A percentile compares a stretch with the other conserved stretches of the same genome.
Evolutionary conservation across 2,329 filamentous ascomycete species (phyloP).

Genomic region (Ophiostoma ips): DNA sequence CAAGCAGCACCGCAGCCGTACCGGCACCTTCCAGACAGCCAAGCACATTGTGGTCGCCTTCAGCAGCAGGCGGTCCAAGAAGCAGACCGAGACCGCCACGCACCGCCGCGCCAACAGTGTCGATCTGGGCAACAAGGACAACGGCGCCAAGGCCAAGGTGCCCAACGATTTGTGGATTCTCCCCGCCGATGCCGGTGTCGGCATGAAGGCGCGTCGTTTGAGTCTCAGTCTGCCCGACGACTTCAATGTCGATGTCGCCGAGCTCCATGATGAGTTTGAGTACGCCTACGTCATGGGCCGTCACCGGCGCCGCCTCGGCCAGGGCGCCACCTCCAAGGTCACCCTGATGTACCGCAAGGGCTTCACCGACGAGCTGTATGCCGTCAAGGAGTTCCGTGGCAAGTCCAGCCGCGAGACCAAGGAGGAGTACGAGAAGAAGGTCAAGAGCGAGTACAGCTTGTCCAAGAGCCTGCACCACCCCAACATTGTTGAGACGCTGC

Average conservation of each 20-base stretch:
- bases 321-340: conserved; percentile 71
- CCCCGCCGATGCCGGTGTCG: conserved; percentile 55
- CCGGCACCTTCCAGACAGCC: conserved; percentile 27
- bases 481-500: conserved; percentile 71
- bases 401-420: conserved; percentile 55
- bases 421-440: conserved; percentile 71
- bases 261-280: conserved; percentile 56
- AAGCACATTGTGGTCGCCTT: conserved; percentile 30
- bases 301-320: conserved; percentile 62
- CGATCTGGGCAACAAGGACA: conserved; percentile 22
- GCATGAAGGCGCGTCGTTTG: conserved; percentile 65
- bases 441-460: conserved; percentile 83
- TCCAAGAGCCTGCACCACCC: conserved; percentile 75
- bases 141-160: conserved; percentile 13
- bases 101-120: conserved; percentile 34
- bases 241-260: conserved; percentile 55
- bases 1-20: conserved; percentile 31
- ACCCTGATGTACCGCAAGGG: conserved; percentile 65
- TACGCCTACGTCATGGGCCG: conserved; percentile 57
- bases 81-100: conserved; percentile 9
- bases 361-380: conserved; percentile 51
- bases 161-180: conserved; percentile 37
- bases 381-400: conserved; percentile 76
- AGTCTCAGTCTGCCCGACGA: conserved; percentile 62
- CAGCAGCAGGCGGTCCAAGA: conserved; percentile 11